Evolutionary conservation across 2,329 filamentous ascomycete genomes (phyloP).

Genomic region (Neopestalotiopsis clavispora): DNA sequence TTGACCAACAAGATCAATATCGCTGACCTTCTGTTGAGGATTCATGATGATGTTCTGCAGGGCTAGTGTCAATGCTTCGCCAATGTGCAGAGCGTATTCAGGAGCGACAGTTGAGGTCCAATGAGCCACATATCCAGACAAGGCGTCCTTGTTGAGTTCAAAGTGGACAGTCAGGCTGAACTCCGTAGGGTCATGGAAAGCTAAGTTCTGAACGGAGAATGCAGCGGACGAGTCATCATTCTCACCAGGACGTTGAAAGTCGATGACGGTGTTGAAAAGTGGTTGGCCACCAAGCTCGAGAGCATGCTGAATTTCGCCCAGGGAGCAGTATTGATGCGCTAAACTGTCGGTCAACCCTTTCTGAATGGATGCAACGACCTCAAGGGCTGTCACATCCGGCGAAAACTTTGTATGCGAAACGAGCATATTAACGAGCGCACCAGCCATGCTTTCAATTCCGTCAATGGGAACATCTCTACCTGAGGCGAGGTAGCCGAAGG

Average conservation of each 20-base stretch:
- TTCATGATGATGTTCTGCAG: conserved; percentile 11
- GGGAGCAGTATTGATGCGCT: conserved; percentile 10
- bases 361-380: conserved; percentile 5
- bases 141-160: conserved; percentile 9
- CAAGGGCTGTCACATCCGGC: background rate
- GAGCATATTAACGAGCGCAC: conserved; percentile 14
- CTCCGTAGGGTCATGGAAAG: conserved; percentile 19
- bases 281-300: conserved; percentile 19
- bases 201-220: conserved; percentile 4
- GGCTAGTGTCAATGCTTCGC: conserved; percentile 11
- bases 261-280: conserved; percentile 17
- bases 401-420: conserved; percentile 14
- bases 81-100: conserved; percentile 13
- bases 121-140: conserved; percentile 17
- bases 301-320: conserved; percentile 17
- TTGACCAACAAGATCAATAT: conserved; percentile 14
- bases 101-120: conserved; percentile 14
- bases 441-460: conserved; percentile 9
- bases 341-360: conserved; percentile 9
- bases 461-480: conserved; percentile 9
- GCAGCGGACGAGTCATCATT: background rate
- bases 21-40: conserved; percentile 16
- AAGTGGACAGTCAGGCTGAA: conserved; percentile 19
- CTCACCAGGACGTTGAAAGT: conserved; percentile 15
- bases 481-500: conserved; percentile 11